phyloP scores from a whole-genome alignment of 306 rosid genomes.

The Calophaca sinica region DNA sequence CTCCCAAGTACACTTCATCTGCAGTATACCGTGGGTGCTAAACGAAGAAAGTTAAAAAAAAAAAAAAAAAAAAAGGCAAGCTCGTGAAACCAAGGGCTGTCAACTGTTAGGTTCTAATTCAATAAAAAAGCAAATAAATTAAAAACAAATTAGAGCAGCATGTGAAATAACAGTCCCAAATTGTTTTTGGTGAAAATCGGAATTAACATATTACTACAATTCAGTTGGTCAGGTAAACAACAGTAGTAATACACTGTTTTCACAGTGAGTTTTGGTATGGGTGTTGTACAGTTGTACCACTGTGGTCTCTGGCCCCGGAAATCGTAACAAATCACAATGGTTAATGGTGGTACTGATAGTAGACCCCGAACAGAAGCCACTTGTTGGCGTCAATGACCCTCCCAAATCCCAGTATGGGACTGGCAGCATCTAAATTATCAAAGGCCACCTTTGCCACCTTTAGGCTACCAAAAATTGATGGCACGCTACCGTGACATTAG shows the following conservation, averaged over 20 bases:
- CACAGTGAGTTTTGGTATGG: background rate
- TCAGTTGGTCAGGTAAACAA: conserved; percentile 15
- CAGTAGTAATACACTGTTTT: conserved; percentile 8
- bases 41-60: conserved; percentile 34
- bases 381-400: background rate
- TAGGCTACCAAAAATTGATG: conserved; percentile 12
- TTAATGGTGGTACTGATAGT: conserved; percentile 33
- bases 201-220: background rate
- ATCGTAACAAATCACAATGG: conserved; percentile 26
- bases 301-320: conserved; percentile 18
- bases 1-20: conserved; percentile 1
- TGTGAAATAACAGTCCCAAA: conserved; percentile 31
- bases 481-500: conserved; percentile 38
- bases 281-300: conserved; percentile 34
- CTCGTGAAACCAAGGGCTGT: conserved; percentile 44
- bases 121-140: conserved; percentile 13
- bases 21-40: conserved; percentile 39
- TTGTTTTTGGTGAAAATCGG: conserved; percentile 14
- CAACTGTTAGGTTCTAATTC: conserved; percentile 2
- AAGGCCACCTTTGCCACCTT: background rate
- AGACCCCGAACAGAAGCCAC: conserved; percentile 43
- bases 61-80: background rate
- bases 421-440: conserved; percentile 35
- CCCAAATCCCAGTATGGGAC: conserved; percentile 44
- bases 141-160: conserved; percentile 4